Evolutionary conservation across 2,329 filamentous ascomycete genomes (phyloP).

Genomic region (Paradendryphiella salina): DNA sequence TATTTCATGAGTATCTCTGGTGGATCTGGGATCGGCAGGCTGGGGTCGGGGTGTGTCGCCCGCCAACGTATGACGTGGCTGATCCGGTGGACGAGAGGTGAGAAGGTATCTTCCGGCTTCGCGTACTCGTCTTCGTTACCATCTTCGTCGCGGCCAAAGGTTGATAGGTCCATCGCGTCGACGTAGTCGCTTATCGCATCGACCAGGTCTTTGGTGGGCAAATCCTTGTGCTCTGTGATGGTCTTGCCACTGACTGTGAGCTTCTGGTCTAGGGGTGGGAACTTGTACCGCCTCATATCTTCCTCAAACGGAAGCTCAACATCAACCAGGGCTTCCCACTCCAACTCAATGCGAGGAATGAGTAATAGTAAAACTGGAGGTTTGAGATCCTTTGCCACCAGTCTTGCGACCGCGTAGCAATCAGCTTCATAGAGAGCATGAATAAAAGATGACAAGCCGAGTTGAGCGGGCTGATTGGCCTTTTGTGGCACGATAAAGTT

Average conservation of each 20-base stretch:
- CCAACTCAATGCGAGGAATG: slow-evolving; percentile 75
- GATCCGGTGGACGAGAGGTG: slow-evolving; percentile 83
- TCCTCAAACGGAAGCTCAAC: slow-evolving; percentile 90
- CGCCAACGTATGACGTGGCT: slow-evolving; percentile 83
- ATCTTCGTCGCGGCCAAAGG: slow-evolving; percentile 71
- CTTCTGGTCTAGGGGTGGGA: slow-evolving; percentile 85
- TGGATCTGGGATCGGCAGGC: slow-evolving; percentile 57
- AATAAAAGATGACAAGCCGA: slow-evolving; percentile 87
- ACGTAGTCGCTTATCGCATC: slow-evolving; percentile 89
- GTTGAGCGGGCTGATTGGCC: slow-evolving; percentile 76
- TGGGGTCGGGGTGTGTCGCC: slow-evolving; percentile 74
- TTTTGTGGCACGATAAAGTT: slow-evolving; percentile 77
- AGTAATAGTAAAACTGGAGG: slow-evolving; percentile 77
- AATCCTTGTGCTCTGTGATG: slow-evolving; percentile 78
- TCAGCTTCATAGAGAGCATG: slow-evolving; percentile 84
- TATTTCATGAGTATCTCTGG: slow-evolving; percentile 64
- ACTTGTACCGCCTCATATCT: slow-evolving; percentile 86
- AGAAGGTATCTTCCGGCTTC: slow-evolving; percentile 78
- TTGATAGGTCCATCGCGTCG: slow-evolving; percentile 85
- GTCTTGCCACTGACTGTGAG: slow-evolving; percentile 82
- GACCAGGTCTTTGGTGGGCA: slow-evolving; percentile 74
- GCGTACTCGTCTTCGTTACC: slow-evolving; percentile 69
- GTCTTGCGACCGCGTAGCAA: slow-evolving; percentile 80
- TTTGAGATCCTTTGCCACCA: slow-evolving; percentile 82
- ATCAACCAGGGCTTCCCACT: slow-evolving; percentile 85